These are phyloP conservation scores for Dissophora globulifera DNA, from an alignment of 192 early-diverging fungal genomes.

Conservation along the genomic window DNA sequence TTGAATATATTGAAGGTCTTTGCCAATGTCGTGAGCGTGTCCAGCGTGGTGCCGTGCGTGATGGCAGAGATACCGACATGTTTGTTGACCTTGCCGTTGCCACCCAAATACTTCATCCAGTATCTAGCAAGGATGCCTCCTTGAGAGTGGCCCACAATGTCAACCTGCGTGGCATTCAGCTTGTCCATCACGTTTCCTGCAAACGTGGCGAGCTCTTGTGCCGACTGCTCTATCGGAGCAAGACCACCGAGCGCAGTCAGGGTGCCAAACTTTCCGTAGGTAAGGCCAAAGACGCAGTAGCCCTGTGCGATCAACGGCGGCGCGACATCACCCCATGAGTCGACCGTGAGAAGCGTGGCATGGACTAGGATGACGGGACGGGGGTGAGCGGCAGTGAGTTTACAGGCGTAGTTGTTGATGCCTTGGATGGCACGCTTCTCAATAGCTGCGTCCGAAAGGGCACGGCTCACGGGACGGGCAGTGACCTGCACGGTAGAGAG, in stretches of 20 bases:
- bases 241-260: conserved; percentile 18
- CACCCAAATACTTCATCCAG: conserved; percentile 42
- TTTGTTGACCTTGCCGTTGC: conserved; percentile 26
- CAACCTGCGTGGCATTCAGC: conserved; percentile 19
- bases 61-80: conserved; percentile 36
- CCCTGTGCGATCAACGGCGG: conserved; percentile 18
- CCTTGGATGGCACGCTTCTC: conserved; percentile 23
- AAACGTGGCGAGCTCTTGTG: conserved; percentile 26
- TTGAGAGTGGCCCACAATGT: conserved; percentile 41
- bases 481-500: conserved; percentile 1
- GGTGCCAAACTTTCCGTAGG: conserved; percentile 15
- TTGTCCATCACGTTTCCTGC: conserved; percentile 21
- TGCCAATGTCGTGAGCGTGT: conserved; percentile 9
- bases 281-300: conserved; percentile 35
- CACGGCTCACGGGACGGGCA: background rate
- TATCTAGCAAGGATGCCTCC: conserved; percentile 41
- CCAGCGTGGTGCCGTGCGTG: conserved; percentile 36
- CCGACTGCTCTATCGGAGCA: conserved; percentile 23
- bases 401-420: conserved; percentile 30
- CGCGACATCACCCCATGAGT: conserved; percentile 8
- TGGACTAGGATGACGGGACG: conserved; percentile 34
- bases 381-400: conserved; percentile 19
- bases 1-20: conserved; percentile 17
- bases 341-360: conserved; percentile 16
- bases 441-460: background rate